Evolutionary conservation across 345 rosid genomes (phyloP), one percentile per base, ranked within the genome.

Genomic region (Anacardium occidentale): DNA sequence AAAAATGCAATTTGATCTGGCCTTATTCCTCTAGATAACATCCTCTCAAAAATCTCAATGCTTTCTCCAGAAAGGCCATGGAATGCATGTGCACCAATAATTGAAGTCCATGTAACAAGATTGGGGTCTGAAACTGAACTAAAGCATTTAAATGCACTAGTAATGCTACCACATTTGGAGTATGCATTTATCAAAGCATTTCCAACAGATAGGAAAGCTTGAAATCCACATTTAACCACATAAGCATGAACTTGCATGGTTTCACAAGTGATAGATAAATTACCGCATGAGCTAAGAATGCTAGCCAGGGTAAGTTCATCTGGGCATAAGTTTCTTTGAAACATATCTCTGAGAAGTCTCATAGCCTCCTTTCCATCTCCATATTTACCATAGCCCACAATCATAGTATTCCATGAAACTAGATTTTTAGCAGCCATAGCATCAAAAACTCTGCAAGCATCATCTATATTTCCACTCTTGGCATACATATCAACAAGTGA

Each of bases 331-430:
- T 80, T 82, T 53, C 71, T 76, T 15, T 14, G 66, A 52, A 86
- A 52, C 88, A 91, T 88, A 68, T 75, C 71, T 15, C 24, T 24
- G 34, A 89, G 75, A 78, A 86, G 87, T 64, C 76, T 83, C 83
- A 84, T 64, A 53, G 92, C 91, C 80, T 78, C 89, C 53, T 66
- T 75, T 60, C 80, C 87, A 52, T 84, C 75, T 67, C 90, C 86
- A 37, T 63, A 64, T 65, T 68, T 79, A 72, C 90, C 90, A 74
- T 85, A 88, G 47, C 86, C 90, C 20, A 86, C 92, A 50, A 89
- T 79, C 83, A 89, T 82, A 2, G 87, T 85, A 32, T 82, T 93
- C 97, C 97, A 89, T 3, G 92, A 79, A 64, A 91, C 90, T 10
- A 83, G 77, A 78, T 84, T 88, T 74, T 84, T 88, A 62, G 54